Base-by-base conservation (phyloP, 2,329 filamentous ascomycete species). In the Gyromitra esculenta region DNA sequence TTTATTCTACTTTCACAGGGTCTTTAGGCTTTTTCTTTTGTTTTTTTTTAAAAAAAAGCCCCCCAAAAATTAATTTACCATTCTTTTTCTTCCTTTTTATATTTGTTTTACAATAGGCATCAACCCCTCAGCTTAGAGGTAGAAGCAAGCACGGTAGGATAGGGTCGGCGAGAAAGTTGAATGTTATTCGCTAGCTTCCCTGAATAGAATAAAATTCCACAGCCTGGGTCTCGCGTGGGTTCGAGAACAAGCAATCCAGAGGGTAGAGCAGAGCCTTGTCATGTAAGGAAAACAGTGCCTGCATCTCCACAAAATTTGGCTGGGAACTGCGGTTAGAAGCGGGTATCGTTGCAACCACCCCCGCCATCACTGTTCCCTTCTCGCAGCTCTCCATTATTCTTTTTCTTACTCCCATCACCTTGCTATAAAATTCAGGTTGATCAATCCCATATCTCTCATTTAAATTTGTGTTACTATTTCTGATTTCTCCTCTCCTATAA, bases 241-340 rank as follows among this genome's bases (percentile, higher is more conserved):
- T 43, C 41, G 41, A n/a, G 15, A 18, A 50, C 7, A 50, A n/a
- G 18, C 15, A 50, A n/a, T 50, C 48, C 15, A 50, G 41, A 43
- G 13, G 13, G 9, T 43, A 13, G 18, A 21, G 18, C 4, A 31
- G 25, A 31, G 25, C 25, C 25, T 31, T 31, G 25, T 31, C 43
- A 45, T 45, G 43, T 9, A 45, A 15, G 43, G 4, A 45, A 48
- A 65, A 59, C 60, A 59, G 69, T 65, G 37, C 50, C 69, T 72
- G 50, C 68, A 59, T 71, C 35, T 54, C 50, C 52, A 35, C 31
- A 57, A 52, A 67, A 52, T 15, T 11, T 70, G 9, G 25, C 43
- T 41, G 9, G 21, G 25, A 31, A 5, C 18, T 11, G 6, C 72
- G 72, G 72, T 54, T 75, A 75, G 65, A 75, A 75, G 59, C 72